Percentiles rank a stretch among this genome's conserved stretches.
phyloP scores from a whole-genome alignment of 2,329 filamentous ascomycete species.

The Neoascochyta sp. region DNA sequence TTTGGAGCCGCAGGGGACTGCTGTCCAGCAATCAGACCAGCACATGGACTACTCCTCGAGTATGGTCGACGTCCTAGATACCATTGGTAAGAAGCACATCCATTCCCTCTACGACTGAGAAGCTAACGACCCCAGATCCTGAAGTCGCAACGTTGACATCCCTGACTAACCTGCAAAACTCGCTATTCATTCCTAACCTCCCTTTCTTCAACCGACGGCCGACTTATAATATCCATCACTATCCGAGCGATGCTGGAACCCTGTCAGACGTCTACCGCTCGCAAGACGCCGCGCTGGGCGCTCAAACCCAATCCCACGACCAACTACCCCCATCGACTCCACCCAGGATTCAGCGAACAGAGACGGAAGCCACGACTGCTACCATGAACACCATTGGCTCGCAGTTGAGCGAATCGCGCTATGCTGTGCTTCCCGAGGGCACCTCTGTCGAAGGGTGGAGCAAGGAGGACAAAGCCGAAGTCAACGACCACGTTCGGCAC shows the following conservation, averaged over 20 bases:
- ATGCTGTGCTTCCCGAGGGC: conserved; percentile 75
- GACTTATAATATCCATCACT: conserved; percentile 68
- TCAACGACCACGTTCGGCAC: conserved; percentile 84
- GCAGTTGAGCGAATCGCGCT: conserved; percentile 64
- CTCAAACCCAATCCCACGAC: conserved; percentile 12
- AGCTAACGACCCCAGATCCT: conserved; percentile 57
- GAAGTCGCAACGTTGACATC: conserved; percentile 80
- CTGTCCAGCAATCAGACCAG: conserved; percentile 1
- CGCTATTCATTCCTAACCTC: conserved; percentile 79
- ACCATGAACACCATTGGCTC: conserved; percentile 62
- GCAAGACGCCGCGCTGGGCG: conserved; percentile 18
- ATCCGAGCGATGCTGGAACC: conserved; percentile 35
- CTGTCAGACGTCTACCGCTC: conserved; percentile 29
- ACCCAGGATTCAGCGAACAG: conserved; percentile 22
- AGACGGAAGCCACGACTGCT: conserved; percentile 27
- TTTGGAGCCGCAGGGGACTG: conserved; percentile 1
- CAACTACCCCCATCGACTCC: conserved; percentile 15
- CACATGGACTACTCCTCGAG: conserved; percentile 55
- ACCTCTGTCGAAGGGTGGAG: conserved; percentile 70
- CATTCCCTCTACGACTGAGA: not conserved
- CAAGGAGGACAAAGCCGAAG: conserved; percentile 66
- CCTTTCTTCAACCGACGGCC: conserved; percentile 74
- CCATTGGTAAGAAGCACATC: conserved; percentile 54
- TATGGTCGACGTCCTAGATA: conserved; percentile 65
- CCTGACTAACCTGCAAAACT: conserved; percentile 86